Base-by-base conservation (phyloP, 225 moss, liverwort and hornwort genomes). In the Marchantia paleacea region DNA sequence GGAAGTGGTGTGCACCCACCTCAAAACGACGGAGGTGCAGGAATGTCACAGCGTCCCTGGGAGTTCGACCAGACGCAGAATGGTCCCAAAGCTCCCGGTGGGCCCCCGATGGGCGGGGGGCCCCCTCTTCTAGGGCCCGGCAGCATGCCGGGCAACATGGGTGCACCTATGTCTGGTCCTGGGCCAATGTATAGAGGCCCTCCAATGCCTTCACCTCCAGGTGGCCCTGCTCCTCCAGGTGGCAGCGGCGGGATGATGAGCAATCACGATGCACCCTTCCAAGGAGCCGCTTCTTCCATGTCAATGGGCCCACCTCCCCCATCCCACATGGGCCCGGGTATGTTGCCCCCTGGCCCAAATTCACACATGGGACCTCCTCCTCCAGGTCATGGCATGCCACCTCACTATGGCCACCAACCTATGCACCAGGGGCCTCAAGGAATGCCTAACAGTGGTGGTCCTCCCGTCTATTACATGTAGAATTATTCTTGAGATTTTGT, bases 351-450 rank as follows among this genome's bases (percentile, higher is more conserved):
- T 77, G 92, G 88, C 10, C 87, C 89, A 69, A 94, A 79, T 84
- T 86, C 88, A 30, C 94, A 95, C 79, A 73, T 90, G 87, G 95
- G 95, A 48, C 87, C 87, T 7, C 91, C 87, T 24, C 89, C 89
- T 19, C 96, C 92, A 47, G 96, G 94, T 15, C 97, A 94, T 47
- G 89, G 92, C 7, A 91, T 94, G 89, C 86, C 86, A 47, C 92
- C 81, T 51, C 85, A 85, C 52, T 86, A 84, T 51, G 84, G 80
- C 76, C 86, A 90, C 77, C 99, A 99, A 78, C 94, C 91, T 75
- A 92, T 99, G 92, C 95, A 99, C 76, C 94, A 92, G 81, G 91
- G 89, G 28, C 91, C 92, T 76, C 99, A 94, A 91, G 95, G 92
- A 62, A 90, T 95, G 94, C 87, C 91, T 57, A 90, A 90, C 54